Conservation (phyloP, 2,329 filamentous ascomycete species). For the Paracorniculantispora psalliotae region DNA sequence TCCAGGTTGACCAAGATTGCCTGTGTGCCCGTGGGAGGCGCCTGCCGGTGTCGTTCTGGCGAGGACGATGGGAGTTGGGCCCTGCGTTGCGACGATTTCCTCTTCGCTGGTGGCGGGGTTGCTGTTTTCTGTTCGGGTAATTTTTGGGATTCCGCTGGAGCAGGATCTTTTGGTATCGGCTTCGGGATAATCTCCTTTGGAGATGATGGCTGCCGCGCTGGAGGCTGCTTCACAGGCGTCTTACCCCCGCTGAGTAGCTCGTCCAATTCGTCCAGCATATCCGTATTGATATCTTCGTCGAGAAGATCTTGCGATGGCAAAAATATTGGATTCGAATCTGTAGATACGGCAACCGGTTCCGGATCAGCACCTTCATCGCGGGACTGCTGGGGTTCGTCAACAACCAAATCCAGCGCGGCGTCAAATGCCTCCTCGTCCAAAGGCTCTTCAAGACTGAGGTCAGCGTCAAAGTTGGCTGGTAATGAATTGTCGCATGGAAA, state of each 20-base stretch:
- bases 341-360: too few species aligned
- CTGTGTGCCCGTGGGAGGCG: constrained; percentile 43
- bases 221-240: not conserved
- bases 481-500: too few species aligned
- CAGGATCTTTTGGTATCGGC: not conserved
- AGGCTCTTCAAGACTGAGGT: not conserved
- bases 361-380: too few species aligned
- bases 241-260: constrained; percentile 4
- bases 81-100: not conserved
- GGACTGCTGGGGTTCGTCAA: too few species aligned
- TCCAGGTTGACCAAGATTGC: constrained; percentile 48
- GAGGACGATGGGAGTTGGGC: not conserved
- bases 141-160: not conserved
- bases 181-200: not conserved
- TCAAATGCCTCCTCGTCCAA: not conserved
- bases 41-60: constrained; percentile 18
- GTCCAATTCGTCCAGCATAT: constrained; percentile 18
- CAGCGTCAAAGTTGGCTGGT: not conserved
- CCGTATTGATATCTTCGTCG: constrained; percentile 23
- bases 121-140: not conserved
- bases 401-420: not conserved
- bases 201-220: not conserved
- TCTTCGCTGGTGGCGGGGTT: not conserved
- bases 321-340: too few species aligned
- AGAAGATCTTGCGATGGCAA: constrained; percentile 8